phyloP scores from a whole-genome alignment of 331 rosid species.

The Acacia concinna region DNA sequence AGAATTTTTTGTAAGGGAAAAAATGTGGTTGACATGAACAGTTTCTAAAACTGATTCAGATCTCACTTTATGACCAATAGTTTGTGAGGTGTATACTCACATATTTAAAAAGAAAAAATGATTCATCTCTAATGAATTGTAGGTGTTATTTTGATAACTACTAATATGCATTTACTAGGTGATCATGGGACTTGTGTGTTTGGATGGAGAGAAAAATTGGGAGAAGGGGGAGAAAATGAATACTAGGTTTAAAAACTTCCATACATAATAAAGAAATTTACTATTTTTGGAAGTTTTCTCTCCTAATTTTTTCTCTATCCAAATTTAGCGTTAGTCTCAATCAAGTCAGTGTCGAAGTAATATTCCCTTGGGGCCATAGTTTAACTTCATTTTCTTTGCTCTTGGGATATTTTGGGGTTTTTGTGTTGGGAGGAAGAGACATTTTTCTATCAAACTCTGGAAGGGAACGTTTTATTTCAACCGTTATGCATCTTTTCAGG shows the following conservation, averaged over 20 bases:
- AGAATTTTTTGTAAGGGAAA: not conserved
- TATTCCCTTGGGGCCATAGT: not conserved
- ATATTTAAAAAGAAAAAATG: not conserved
- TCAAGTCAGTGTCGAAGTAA: not conserved
- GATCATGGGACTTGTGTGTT: not conserved
- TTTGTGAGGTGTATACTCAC: not conserved
- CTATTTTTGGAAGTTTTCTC: no score
- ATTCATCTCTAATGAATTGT: not conserved
- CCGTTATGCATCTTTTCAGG: not conserved
- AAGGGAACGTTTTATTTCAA: conserved; percentile 6
- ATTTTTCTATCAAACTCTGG: not conserved
- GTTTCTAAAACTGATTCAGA: not conserved
- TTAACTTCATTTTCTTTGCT: not conserved
- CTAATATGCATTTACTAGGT: not conserved
- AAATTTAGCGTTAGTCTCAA: no score
- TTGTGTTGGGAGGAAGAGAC: no score
- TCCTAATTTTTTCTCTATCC: no score
- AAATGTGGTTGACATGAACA: not conserved
- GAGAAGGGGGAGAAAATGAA: no score
- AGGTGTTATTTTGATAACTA: not conserved
- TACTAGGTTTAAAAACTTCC: no score
- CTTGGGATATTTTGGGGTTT: no score
- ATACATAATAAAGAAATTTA: no score
- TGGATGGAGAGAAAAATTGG: no score
- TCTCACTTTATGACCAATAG: not conserved